Conservation (phyloP, 768 basidiomycete genomes). For the Hemileccinum impolitum region DNA sequence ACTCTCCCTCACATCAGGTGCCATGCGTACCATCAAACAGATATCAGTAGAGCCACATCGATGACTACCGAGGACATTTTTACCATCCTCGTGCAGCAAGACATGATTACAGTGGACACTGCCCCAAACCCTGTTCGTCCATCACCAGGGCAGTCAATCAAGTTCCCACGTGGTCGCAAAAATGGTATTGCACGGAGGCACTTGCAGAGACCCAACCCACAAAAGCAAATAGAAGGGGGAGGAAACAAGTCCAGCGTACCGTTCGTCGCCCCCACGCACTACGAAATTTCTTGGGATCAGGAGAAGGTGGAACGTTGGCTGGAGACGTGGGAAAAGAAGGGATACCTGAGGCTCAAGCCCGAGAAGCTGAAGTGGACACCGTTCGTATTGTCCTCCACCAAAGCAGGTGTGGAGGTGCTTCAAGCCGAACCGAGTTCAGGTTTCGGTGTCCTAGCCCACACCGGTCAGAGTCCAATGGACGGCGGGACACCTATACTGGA, state of each 20-base stretch:
- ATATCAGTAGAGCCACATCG: constrained; percentile 80
- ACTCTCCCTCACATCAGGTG: constrained; percentile 18
- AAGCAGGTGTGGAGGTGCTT: constrained; percentile 26
- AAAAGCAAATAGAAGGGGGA: constrained; percentile 39
- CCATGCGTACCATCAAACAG: constrained; percentile 38
- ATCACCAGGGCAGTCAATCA: constrained; percentile 77
- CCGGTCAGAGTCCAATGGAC: constrained; percentile 18
- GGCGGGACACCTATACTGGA: constrained; percentile 23
- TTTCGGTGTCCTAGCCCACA: constrained; percentile 8
- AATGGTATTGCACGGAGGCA: constrained; percentile 64
- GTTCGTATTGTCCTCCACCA: constrained; percentile 64
- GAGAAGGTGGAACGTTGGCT: constrained; percentile 64
- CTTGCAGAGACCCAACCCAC: constrained; percentile 50
- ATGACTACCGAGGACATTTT: constrained; percentile 91
- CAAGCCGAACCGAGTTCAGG: constrained; percentile 18
- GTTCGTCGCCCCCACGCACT: constrained; percentile 63
- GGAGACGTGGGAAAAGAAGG: constrained; percentile 70
- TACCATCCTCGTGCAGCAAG: constrained; percentile 64
- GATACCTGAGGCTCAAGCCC: constrained; percentile 69
- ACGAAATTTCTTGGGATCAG: constrained; percentile 73
- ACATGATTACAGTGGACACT: constrained; percentile 63
- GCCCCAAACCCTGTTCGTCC: constrained; percentile 53
- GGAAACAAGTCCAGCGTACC: constrained; percentile 43
- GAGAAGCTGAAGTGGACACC: constrained; percentile 95
- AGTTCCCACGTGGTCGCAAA: constrained; percentile 62